Conservation (phyloP, 2,329 filamentous ascomycete genomes). For the Xylaria sp. region DNA sequence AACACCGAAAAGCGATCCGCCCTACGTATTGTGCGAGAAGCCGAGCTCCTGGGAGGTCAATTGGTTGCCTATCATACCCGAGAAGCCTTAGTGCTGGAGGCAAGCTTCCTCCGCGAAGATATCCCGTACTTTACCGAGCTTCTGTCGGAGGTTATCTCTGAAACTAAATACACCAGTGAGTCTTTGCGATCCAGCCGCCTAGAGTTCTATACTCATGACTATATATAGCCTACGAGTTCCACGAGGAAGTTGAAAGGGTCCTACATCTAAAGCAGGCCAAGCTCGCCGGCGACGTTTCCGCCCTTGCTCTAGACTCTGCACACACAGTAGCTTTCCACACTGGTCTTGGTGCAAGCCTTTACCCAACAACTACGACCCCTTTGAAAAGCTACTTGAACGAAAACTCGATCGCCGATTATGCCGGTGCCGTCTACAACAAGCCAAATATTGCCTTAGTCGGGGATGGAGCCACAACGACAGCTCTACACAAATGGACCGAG, state of each 20-base stretch:
- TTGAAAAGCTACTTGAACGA: conserved; percentile 80
- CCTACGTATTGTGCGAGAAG: conserved; percentile 90
- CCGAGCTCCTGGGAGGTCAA: conserved; percentile 92
- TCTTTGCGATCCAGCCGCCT: conserved; percentile 25
- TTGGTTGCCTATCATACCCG: conserved; percentile 86
- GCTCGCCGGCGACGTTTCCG: conserved; percentile 62
- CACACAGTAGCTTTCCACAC: conserved; percentile 64
- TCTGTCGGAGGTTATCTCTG: conserved; percentile 84
- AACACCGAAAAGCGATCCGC: conserved; percentile 87
- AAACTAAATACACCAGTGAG: conserved; percentile 83
- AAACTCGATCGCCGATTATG: conserved; percentile 73
- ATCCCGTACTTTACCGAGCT: conserved; percentile 97
- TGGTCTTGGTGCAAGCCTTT: conserved; percentile 80
- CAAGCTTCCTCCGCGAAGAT: conserved; percentile 93
- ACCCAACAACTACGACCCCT: conserved; percentile 71
- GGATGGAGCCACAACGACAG: conserved; percentile 77
- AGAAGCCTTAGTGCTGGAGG: conserved; percentile 88
- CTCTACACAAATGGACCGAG: conserved; percentile 85
- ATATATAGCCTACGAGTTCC: conserved; percentile 77
- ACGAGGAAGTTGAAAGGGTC: conserved; percentile 80
- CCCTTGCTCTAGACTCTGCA: conserved; percentile 81
- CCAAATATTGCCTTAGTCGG: conserved; percentile 89
- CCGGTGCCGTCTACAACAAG: conserved; percentile 81
- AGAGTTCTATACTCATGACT: conserved; percentile 18
- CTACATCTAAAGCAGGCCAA: conserved; percentile 78